These are phyloP conservation scores for Noccaea bulbosa DNA, from an alignment of 345 rosid genomes.

Conservation along the genomic window DNA sequence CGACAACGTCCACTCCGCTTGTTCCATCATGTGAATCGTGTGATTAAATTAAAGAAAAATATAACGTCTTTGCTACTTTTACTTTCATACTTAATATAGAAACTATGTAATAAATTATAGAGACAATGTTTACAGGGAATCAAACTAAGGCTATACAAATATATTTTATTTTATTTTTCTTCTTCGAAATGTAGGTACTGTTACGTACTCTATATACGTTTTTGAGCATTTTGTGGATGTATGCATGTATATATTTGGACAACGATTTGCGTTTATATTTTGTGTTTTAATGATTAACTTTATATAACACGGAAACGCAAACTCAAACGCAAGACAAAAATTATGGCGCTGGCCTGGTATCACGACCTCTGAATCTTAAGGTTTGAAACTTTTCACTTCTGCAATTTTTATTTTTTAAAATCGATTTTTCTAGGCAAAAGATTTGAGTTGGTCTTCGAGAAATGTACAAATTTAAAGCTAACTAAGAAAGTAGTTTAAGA, in stretches of 20 bases:
- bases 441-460: no score
- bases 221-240: neutral
- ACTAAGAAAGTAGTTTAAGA: no score
- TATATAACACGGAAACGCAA: neutral
- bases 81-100: slow-evolving; percentile 1
- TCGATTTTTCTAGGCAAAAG: neutral
- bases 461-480: no score
- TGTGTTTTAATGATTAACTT: neutral
- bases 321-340: neutral
- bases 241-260: neutral
- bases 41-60: neutral
- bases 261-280: neutral
- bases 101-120: slow-evolving; percentile 24
- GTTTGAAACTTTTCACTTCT: slow-evolving; percentile 1
- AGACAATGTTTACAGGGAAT: slow-evolving; percentile 7
- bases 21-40: slow-evolving; percentile 52
- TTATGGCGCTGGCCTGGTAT: neutral
- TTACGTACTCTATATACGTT: neutral
- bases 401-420: neutral
- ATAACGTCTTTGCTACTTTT: neutral
- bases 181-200: neutral
- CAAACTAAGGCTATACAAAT: neutral
- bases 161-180: neutral
- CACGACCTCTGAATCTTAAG: neutral
- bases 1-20: slow-evolving; percentile 53